These are phyloP conservation scores for Amorphotheca resinae DNA, from an alignment of 495 filamentous ascomycete species.

Conservation along the genomic window DNA sequence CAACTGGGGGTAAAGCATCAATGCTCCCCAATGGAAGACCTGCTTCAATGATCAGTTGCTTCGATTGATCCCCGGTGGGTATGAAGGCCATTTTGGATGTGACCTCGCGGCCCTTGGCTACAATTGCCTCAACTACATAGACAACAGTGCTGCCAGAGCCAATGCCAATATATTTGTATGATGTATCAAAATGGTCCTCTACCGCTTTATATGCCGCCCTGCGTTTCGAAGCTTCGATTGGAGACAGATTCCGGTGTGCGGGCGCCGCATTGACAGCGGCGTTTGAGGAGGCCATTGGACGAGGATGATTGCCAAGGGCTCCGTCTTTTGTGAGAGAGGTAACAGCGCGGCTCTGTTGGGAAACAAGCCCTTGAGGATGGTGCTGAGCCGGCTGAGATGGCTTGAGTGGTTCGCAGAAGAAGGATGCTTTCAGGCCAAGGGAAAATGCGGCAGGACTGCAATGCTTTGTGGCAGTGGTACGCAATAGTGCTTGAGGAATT, in stretches of 20 bases:
- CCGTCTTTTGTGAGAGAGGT: too few relatives aligned
- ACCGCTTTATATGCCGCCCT: conserved; percentile 76
- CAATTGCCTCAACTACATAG: conserved; percentile 92
- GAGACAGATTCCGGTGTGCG: conserved; percentile 10
- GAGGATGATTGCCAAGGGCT: too few relatives aligned
- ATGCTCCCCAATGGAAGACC: conserved; percentile 68
- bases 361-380: too few relatives aligned
- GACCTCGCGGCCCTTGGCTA: conserved; percentile 47
- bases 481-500: neutral
- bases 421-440: too few relatives aligned
- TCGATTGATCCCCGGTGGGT: conserved; percentile 73
- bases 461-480: too few relatives aligned
- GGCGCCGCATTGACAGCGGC: conserved; percentile 8
- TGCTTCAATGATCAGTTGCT: conserved; percentile 64
- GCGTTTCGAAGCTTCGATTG: conserved; percentile 72
- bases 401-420: too few relatives aligned
- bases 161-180: conserved; percentile 73
- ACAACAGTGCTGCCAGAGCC: conserved; percentile 88
- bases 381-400: too few relatives aligned
- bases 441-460: too few relatives aligned
- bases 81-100: conserved; percentile 63
- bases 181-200: conserved; percentile 62
- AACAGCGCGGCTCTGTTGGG: too few relatives aligned
- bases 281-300: conserved; percentile 13
- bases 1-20: conserved; percentile 49